A percentile compares a stretch with the other conserved stretches of the same genome.
These are phyloP conservation scores for Curvularia sp. DNA, from an alignment of 2,329 filamentous ascomycete species.

Conservation along the genomic window DNA sequence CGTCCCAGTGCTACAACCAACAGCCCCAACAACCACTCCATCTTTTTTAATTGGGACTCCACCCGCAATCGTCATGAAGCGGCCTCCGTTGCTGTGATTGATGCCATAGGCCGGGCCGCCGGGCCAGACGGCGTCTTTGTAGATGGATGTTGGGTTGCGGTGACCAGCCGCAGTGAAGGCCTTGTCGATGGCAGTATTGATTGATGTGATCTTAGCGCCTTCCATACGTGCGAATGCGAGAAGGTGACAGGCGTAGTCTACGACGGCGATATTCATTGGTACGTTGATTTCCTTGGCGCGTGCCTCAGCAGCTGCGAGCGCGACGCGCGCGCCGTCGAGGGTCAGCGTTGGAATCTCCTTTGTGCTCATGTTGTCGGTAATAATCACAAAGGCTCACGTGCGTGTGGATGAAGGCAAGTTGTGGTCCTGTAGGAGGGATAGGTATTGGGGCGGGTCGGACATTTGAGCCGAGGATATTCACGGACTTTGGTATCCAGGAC, in stretches of 20 bases:
- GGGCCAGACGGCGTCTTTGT: constrained; percentile 62
- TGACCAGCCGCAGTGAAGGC: constrained; percentile 66
- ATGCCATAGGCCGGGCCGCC: constrained; percentile 62
- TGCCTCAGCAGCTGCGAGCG: constrained; percentile 47
- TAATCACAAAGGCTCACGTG: neutral
- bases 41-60: constrained; percentile 60
- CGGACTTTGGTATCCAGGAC: neutral
- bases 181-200: constrained; percentile 69
- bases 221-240: constrained; percentile 59
- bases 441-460: neutral
- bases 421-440: neutral
- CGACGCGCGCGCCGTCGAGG: constrained; percentile 47
- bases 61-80: constrained; percentile 63
- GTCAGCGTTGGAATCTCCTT: constrained; percentile 44
- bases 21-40: constrained; percentile 60
- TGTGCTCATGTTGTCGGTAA: constrained; percentile 39
- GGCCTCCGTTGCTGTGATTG: constrained; percentile 60
- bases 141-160: constrained; percentile 59
- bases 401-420: neutral
- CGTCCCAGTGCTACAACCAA: constrained; percentile 63
- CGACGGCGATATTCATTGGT: constrained; percentile 60
- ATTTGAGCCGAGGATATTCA: constrained; percentile 7
- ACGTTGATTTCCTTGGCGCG: constrained; percentile 48
- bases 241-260: constrained; percentile 56
- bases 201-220: constrained; percentile 58